Evolutionary conservation across 2,329 filamentous ascomycete species (phyloP).

Genomic region (Pleoardoris graminearum): DNA sequence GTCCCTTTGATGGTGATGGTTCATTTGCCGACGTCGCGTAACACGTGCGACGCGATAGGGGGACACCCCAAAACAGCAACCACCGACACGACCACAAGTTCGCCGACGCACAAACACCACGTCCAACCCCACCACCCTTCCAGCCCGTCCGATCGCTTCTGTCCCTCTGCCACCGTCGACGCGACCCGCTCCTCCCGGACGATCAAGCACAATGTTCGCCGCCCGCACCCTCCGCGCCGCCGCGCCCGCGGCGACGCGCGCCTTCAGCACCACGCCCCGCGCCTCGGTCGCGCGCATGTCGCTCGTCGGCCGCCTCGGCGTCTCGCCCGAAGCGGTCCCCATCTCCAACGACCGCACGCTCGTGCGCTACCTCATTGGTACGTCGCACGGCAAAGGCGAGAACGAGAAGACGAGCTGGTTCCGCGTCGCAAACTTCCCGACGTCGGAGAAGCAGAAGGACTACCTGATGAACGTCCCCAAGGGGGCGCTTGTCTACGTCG

Average conservation of each 20-base stretch:
- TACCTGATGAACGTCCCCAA: conserved; percentile 75
- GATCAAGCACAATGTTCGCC: conserved; percentile 33
- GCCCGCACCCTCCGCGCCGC: conserved; percentile 52
- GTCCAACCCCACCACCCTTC: conserved; percentile 9
- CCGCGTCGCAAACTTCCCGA: conserved; percentile 69
- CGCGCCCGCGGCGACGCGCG: conserved; percentile 61
- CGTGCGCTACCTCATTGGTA: conserved; percentile 76
- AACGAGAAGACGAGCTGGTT: conserved; percentile 86
- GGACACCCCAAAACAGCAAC: conserved; percentile 8
- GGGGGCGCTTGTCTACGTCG: conserved; percentile 82
- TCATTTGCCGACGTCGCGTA: background rate
- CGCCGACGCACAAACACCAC: conserved; percentile 7
- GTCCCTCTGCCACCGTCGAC: background rate
- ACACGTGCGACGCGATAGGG: conserved; percentile 12
- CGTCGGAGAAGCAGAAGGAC: conserved; percentile 69
- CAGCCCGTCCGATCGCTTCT: background rate
- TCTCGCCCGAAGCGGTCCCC: conserved; percentile 75
- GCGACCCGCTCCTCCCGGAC: background rate
- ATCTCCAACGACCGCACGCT: conserved; percentile 75
- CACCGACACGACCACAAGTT: no score
- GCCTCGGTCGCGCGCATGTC: conserved; percentile 76
- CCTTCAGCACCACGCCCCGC: conserved; percentile 72
- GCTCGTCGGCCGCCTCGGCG: conserved; percentile 82
- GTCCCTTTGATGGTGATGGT: no score
- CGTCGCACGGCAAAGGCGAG: conserved; percentile 66